phyloP scores from a whole-genome alignment of 2,329 filamentous ascomycete genomes.

The Xylariaceae sp. region DNA sequence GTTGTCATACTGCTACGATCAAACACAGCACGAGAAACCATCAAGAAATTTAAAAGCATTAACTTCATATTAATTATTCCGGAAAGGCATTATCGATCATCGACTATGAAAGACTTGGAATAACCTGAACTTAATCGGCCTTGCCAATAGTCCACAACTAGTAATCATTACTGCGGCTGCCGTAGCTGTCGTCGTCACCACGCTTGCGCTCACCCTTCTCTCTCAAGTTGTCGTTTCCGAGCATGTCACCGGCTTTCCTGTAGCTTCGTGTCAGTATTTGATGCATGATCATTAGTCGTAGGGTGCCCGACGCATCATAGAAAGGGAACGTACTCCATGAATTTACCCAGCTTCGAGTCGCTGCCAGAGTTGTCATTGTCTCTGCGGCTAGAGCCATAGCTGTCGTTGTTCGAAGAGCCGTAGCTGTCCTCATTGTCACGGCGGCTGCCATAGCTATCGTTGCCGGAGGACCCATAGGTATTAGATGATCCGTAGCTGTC shows the following conservation, averaged over 20 bases:
- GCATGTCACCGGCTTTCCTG: not conserved
- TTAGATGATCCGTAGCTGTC: constrained; percentile 3
- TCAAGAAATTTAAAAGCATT: no score
- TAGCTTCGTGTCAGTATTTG: not conserved
- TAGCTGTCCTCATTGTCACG: not conserved
- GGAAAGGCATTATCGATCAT: no score
- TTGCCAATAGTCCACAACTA: no score
- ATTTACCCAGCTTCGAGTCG: not conserved
- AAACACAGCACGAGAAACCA: no score
- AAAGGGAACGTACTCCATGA: not conserved
- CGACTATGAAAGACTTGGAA: no score
- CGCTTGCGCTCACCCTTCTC: not conserved
- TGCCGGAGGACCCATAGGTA: not conserved
- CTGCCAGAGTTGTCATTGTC: constrained; percentile 19
- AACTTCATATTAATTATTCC: no score
- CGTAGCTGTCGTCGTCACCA: not conserved
- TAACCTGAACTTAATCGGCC: no score
- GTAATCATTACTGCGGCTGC: no score
- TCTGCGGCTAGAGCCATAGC: constrained; percentile 18
- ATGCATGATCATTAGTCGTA: no score
- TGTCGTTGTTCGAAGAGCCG: constrained; percentile 1
- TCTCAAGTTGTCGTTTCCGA: not conserved
- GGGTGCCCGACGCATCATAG: no score
- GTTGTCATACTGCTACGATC: no score
- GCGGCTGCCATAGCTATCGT: constrained; percentile 12